Evolutionary conservation across 2,329 filamentous ascomycete species (phyloP), one percentile per base, ranked within the genome.

Genomic region (Chrysoporthe cubensis): DNA sequence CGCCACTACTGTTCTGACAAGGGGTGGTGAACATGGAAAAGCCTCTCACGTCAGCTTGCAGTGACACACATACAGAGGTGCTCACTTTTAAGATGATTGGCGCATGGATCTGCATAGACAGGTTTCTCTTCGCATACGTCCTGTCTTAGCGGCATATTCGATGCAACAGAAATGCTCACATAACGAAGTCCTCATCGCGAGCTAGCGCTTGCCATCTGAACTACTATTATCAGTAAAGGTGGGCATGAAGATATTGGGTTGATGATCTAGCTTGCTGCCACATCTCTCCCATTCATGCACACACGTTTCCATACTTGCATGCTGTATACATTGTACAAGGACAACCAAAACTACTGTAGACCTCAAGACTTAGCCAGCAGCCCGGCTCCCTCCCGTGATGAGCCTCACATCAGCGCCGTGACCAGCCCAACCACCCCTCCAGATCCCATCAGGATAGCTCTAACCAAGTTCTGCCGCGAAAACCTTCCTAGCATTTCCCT

Each of bases 401-500:
- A 26, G 4, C 34, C 6, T 64, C 26, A 67, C 26, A 43, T 37
- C 40, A 66, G 42, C 11, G 66, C 66, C 16, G 59, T 58, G 13
- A 62, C 26, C 16, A 68, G 50, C 2, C 66, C 66, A 4, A 62
- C 52, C 6, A 60, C 44, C 32, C 66, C 66, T 9, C 66, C 66
- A 34, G 52, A 16, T 8, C 59, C 52, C 37, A 65, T 66, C 32
- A 68, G n/a, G 9, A 37, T 8, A 18, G 66, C 63, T 44, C 66
- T 68, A 3, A 62, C 63, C 16, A 60, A 11, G 13, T 68, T 68
- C 43, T 68, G 66, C 6, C 44, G 26, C 6, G 59, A 63, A 60
- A 68, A 68, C 8, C 37, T 44, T 8, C 34, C 61, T 52, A 68
- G 2, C 63, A 63, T 66, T 18, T n/a, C 64, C 18, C 37, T 66